phyloP scores from a whole-genome alignment of 2,329 filamentous ascomycete genomes.

The Phaeosphaeriaceae sp. region DNA sequence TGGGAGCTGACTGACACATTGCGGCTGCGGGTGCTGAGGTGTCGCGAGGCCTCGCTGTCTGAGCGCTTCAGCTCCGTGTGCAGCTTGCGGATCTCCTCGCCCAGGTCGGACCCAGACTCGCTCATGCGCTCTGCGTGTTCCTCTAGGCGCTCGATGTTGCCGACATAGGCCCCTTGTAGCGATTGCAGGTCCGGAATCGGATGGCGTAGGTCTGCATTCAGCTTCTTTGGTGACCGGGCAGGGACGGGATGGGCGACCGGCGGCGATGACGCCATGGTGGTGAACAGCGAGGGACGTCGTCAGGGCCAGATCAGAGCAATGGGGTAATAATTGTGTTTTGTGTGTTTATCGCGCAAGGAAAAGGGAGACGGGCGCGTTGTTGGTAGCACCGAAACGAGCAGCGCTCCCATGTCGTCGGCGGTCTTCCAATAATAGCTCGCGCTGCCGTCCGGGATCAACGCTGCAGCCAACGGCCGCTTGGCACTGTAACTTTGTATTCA shows the following conservation, averaged over 20 bases:
- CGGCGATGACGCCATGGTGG: constrained; percentile 32
- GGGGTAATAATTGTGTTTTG: neutral
- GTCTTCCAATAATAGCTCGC: constrained; percentile 32
- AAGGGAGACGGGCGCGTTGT: constrained; percentile 22
- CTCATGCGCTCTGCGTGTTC: constrained; percentile 77
- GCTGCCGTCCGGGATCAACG: constrained; percentile 15
- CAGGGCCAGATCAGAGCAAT: constrained; percentile 4
- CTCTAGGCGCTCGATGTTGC: constrained; percentile 77
- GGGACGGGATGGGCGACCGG: constrained; percentile 25
- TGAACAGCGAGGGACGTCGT: neutral
- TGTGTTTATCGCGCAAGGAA: constrained; percentile 4
- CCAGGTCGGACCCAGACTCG: constrained; percentile 74
- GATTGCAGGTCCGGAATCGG: constrained; percentile 68
- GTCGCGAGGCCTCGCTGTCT: constrained; percentile 59
- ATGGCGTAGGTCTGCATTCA: constrained; percentile 51
- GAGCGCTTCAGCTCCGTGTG: constrained; percentile 74
- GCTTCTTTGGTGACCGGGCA: constrained; percentile 26
- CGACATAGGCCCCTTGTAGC: constrained; percentile 66
- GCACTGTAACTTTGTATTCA: constrained; percentile 5
- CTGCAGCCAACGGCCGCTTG: constrained; percentile 14
- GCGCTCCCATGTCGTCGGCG: constrained; percentile 5
- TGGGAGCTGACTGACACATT: constrained; percentile 53
- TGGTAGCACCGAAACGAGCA: constrained; percentile 21
- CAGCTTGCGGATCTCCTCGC: constrained; percentile 77
- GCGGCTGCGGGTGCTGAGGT: constrained; percentile 44